Conservation (phyloP, 2,329 filamentous ascomycete species). For the Ophiostoma pallidulum region DNA sequence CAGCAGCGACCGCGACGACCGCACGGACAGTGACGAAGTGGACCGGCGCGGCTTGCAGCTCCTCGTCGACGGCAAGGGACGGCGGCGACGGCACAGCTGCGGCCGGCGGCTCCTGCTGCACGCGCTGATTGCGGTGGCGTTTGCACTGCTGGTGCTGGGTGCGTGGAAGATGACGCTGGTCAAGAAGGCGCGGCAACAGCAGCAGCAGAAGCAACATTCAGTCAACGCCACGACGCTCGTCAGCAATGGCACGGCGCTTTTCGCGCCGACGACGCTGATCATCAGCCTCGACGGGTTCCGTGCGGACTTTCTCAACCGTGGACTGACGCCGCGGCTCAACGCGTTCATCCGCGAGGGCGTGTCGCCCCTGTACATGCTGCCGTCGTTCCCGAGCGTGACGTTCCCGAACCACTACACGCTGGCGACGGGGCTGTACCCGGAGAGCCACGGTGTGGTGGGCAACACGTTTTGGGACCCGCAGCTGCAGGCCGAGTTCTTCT, state of each 20-base stretch:
- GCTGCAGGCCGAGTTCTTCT: conserved; percentile 72
- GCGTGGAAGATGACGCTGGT: conserved; percentile 49
- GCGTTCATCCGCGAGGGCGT: conserved; percentile 73
- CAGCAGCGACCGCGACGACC: conserved; percentile 51
- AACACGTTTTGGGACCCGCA: conserved; percentile 90
- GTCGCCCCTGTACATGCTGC: conserved; percentile 84
- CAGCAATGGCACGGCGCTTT: conserved; percentile 80
- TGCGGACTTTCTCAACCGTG: conserved; percentile 80
- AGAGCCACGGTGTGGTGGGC: conserved; percentile 84
- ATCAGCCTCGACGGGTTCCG: conserved; percentile 94
- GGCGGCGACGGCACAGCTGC: conserved; percentile 26
- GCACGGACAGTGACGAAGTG: conserved; percentile 47
- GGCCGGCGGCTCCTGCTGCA: conserved; percentile 44
- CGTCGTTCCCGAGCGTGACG: conserved; percentile 91
- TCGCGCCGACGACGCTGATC: conserved; percentile 84
- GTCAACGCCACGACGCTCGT: conserved; percentile 23
- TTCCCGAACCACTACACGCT: conserved; percentile 96
- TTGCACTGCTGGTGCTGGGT: conserved; percentile 45
- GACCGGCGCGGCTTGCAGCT: conserved; percentile 43
- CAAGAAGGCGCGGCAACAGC: conserved; percentile 23
- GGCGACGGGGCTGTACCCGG: conserved; percentile 83
- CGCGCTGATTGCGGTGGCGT: conserved; percentile 40
- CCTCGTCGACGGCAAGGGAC: conserved; percentile 34
- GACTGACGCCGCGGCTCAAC: conserved; percentile 72
- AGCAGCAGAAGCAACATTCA: background rate